These are phyloP conservation scores for Mycosphaerella sp. DNA, from an alignment of 2,329 filamentous ascomycete species.

Conservation along the genomic window DNA sequence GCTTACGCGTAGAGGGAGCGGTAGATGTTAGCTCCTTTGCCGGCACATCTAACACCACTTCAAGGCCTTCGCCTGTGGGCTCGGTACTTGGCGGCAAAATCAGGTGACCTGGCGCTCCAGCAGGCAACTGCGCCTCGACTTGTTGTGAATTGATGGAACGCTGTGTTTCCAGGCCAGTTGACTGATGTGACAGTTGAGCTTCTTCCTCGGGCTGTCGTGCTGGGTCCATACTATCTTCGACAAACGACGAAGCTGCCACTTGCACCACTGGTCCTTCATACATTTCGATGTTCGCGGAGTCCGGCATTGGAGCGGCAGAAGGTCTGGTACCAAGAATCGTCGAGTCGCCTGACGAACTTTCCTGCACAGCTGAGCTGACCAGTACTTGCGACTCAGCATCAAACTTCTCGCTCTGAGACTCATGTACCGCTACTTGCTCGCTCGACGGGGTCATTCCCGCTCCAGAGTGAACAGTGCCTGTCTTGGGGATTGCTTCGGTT, in stretches of 20 bases:
- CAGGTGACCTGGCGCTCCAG: background rate
- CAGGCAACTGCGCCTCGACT: constrained; percentile 4
- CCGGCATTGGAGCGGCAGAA: no score
- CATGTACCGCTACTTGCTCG: background rate
- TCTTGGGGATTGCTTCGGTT: background rate
- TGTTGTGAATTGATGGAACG: constrained; percentile 5
- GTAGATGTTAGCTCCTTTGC: background rate
- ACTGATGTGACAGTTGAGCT: constrained; percentile 12
- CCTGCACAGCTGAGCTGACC: background rate
- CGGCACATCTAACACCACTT: constrained; percentile 4
- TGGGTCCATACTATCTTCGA: background rate
- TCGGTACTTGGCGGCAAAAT: constrained; percentile 34
- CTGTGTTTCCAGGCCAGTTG: constrained; percentile 9
- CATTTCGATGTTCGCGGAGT: background rate
- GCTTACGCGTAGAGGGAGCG: constrained; percentile 3
- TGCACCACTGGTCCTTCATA: background rate
- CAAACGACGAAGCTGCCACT: constrained; percentile 1
- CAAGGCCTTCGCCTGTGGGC: constrained; percentile 26
- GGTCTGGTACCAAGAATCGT: background rate
- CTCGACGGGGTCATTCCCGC: background rate
- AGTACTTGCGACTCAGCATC: background rate
- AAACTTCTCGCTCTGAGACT: background rate
- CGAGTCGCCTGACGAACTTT: background rate
- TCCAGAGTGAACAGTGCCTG: background rate
- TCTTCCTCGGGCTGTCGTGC: constrained; percentile 9